Evolutionary conservation across 1,284 basidiomycete genomes (phyloP), one percentile per base, ranked within the genome.

Genomic region (Ganoderma multipileum): DNA sequence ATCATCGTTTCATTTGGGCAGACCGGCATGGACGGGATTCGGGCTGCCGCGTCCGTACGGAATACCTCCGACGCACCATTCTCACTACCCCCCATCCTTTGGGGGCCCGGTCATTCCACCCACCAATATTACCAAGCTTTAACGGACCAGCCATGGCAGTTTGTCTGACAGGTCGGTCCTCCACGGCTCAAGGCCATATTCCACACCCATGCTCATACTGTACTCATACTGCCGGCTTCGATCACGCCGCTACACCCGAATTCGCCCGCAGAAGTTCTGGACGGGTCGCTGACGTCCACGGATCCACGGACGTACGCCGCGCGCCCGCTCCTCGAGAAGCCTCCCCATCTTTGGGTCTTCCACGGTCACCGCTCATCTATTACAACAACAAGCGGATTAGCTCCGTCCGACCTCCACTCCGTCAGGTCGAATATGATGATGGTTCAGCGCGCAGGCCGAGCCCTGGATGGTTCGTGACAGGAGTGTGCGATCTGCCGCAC

Each of bases 121-220:
- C 2, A 68, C 71, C 38, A 70, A 70, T 41, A 73, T 70, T 44
- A 69, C 72, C 52, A 73, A 73, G 60, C 63, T 73, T 26, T 73
- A 7, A 55, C 54, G 16, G 54, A 23, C n/a, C 9, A 11, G 20
- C 12, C 18, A 30, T 39, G 36, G 8, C 58, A 26, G 38, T n/a
- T 8, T 11, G 58, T 36, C n/a, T 18, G 38, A 42, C 58, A 60
- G 58, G 26, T 50, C 11, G 12, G 9, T 12, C 23, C 20, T 38
- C 36, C 11, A 23, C 20, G 18, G 11, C 57, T 30, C 33, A n/a
- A 58, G 55, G 30, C 20, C 55, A 12, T 26, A 39, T 26, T 8
- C 28, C 8, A 36, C 33, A 28, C 57, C 6, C 5, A 39, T 23
- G 11, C 3, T 39, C 16, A 23, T 38, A 38, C 38, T 39, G 33